These are phyloP conservation scores for Verticillium nubilum DNA, from an alignment of 2,329 filamentous ascomycete species.

Conservation along the genomic window DNA sequence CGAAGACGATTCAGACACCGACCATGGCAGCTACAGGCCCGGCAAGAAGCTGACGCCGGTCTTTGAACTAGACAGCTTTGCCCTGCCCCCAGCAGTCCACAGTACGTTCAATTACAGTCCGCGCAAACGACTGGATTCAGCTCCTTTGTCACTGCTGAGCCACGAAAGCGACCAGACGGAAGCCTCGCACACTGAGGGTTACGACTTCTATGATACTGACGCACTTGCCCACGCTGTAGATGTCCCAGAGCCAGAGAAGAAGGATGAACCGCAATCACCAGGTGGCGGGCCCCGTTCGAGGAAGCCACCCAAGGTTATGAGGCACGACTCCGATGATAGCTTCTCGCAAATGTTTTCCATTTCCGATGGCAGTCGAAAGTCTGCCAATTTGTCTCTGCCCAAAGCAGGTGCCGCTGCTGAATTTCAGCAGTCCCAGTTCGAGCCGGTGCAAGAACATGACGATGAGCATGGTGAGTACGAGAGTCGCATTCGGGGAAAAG, in stretches of 20 bases:
- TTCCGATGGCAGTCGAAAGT: slow-evolving; percentile 40
- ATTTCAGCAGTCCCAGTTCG: slow-evolving; percentile 5
- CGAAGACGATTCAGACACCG: slow-evolving; percentile 20
- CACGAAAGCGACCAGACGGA: slow-evolving; percentile 42
- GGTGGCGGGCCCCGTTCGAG: slow-evolving; percentile 28
- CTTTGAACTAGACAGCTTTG: slow-evolving; percentile 44
- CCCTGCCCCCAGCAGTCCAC: slow-evolving; percentile 41
- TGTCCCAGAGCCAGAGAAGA: slow-evolving; percentile 35
- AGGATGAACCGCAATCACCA: slow-evolving; percentile 21
- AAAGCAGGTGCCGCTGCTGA: slow-evolving; percentile 16
- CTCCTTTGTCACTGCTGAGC: slow-evolving; percentile 44
- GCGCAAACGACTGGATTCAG: slow-evolving; percentile 43
- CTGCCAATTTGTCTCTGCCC: slow-evolving; percentile 30
- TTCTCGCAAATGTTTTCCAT: slow-evolving; percentile 54
- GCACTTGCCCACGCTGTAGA: slow-evolving; percentile 46
- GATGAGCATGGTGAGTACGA: slow-evolving; percentile 31
- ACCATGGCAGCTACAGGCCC: slow-evolving; percentile 20
- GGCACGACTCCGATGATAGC: slow-evolving; percentile 55
- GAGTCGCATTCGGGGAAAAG: slow-evolving; percentile 39
- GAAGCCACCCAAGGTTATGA: slow-evolving; percentile 22
- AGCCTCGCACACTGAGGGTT: slow-evolving; percentile 52
- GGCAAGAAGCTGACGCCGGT: slow-evolving; percentile 40
- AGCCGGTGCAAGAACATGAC: slow-evolving; percentile 16
- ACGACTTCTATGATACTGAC: slow-evolving; percentile 62
- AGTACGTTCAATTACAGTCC: slow-evolving; percentile 26